Base-by-base conservation (phyloP, 2,329 filamentous ascomycete species). In the Lasiodiplodia theobromae region DNA sequence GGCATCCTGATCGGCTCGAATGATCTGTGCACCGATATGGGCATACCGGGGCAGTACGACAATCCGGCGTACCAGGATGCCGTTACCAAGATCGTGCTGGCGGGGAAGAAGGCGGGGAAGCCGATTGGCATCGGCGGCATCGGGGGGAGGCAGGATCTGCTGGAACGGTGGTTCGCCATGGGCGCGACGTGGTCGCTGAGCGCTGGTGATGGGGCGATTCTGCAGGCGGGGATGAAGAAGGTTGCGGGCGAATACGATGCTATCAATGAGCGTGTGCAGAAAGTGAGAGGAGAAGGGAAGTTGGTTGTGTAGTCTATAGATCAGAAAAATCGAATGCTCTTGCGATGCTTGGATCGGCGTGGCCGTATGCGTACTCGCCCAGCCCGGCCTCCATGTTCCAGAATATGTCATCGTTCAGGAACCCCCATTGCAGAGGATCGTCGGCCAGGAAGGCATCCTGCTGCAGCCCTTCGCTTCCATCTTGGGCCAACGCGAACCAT, bases 1-100 rank as follows among this genome's bases (percentile, higher is more conserved):
- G 78, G 74, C 1, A 71, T 84, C 0, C 73, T 84, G 2, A 78
- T 84, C 23, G 82, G 83, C 6, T 80, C 81, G 1, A 84, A 84
- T 60, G 83, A 84, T 68, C 71, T 84, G 60, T 80, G 75, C 23
- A 77, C 79, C 1, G 82, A 84, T 52, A 76, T 84, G 73, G 82
- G 82, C 0, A 82, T 82, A 37, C 79, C 80, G 0, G 81, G 81
- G 2, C 72, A 81, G 53, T 82, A 79, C 66, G 79, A 82, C 44
- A 77, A 79, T 70, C 71, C 75, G 1, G 49, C 71, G 10, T 78
- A 56, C 28, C 52, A 56, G 52, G 52, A 56, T 16, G 52, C 52
- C 0, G 75, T 80, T 7, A 70, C 77, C 49, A 79, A 78, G 68
- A 77, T 77, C 3, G 78, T 81, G 18, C 70, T 71, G 5, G 82